A percentile compares a stretch with the other conserved stretches of the same genome.
Conservation (phyloP, 1,139 yeast genomes). For the Kodamaea sp. region DNA sequence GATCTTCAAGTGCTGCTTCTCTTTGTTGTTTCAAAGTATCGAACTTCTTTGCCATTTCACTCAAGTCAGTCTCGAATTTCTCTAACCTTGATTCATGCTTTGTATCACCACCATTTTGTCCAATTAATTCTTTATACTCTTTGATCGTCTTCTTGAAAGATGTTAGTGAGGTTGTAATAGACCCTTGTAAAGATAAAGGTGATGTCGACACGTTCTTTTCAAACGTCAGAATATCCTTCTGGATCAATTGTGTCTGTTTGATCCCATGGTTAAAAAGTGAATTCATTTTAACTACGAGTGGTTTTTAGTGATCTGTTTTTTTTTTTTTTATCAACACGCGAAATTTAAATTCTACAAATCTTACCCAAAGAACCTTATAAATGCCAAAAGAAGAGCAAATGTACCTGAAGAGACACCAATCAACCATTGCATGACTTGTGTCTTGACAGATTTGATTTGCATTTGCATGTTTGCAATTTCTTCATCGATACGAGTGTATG, state of each 20-base stretch:
- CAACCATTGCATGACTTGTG: slow-evolving; percentile 96
- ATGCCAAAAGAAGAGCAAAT: slow-evolving; percentile 87
- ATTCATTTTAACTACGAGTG: slow-evolving; percentile 41
- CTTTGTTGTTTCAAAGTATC: slow-evolving; percentile 60
- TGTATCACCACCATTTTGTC: slow-evolving; percentile 54
- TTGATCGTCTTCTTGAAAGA: slow-evolving; percentile 71
- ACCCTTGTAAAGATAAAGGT: slow-evolving; percentile 76
- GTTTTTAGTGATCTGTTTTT: not conserved
- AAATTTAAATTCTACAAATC: not conserved
- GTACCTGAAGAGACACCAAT: slow-evolving; percentile 99
- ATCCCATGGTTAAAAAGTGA: slow-evolving; percentile 85
- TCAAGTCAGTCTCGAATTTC: slow-evolving; percentile 58
- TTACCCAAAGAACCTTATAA: slow-evolving; percentile 75
- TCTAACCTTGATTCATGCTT: slow-evolving; percentile 64
- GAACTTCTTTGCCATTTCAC: slow-evolving; percentile 55
- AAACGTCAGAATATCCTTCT: slow-evolving; percentile 63
- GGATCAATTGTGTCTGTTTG: slow-evolving; percentile 73
- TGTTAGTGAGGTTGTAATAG: slow-evolving; percentile 78
- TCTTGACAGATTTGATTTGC: slow-evolving; percentile 90
- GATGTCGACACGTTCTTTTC: slow-evolving; percentile 65
- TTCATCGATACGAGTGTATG: slow-evolving; percentile 91
- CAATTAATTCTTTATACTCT: slow-evolving; percentile 66
- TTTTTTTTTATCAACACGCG: slow-evolving; percentile 1
- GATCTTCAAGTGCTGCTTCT: slow-evolving; percentile 54
- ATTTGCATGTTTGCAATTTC: slow-evolving; percentile 92